Percentiles rank a stretch among this genome's conserved stretches.
These are phyloP conservation scores for Parastagonospora avenae DNA, from an alignment of 2,329 filamentous ascomycete species.

Conservation along the genomic window DNA sequence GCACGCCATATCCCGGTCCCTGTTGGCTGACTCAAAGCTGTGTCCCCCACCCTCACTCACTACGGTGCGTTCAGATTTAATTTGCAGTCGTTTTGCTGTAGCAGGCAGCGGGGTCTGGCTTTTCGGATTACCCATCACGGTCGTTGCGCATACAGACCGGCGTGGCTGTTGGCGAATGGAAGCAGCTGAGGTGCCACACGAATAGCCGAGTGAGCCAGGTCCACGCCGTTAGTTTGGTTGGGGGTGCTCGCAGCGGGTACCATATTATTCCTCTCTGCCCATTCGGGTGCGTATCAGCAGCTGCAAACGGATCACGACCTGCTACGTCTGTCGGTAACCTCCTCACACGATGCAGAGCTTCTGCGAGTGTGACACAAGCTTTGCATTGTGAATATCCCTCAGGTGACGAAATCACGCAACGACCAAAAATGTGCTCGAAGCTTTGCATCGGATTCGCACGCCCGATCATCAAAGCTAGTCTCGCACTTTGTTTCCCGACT, in stretches of 20 bases:
- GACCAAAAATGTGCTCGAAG: conserved; percentile 17
- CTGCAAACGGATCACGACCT: conserved; percentile 16
- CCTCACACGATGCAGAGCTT: conserved; percentile 23
- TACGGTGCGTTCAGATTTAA: conserved; percentile 21
- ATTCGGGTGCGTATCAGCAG: conserved; percentile 27
- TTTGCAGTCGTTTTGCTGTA: conserved; percentile 19
- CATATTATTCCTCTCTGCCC: conserved; percentile 14
- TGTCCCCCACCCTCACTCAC: conserved; percentile 24
- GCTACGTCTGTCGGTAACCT: conserved; percentile 16
- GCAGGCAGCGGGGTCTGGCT: conserved; percentile 6
- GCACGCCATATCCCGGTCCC: conserved; percentile 40
- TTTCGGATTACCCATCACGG: conserved; percentile 24
- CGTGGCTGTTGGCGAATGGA: conserved; percentile 27
- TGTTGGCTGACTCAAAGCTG: conserved; percentile 29
- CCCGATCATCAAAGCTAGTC: conserved; percentile 11
- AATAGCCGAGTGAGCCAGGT: conserved; percentile 22
- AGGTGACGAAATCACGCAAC: conserved; percentile 27
- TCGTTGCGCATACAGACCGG: conserved; percentile 23
- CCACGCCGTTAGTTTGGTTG: conserved; percentile 28
- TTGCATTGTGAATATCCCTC: conserved; percentile 10
- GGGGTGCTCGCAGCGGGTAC: conserved; percentile 23
- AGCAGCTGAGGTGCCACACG: conserved; percentile 11
- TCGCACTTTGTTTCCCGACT: conserved; percentile 20
- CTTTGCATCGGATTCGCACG: conserved; percentile 21
- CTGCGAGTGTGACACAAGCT: conserved; percentile 23